A percentile compares a stretch with the other conserved stretches of the same genome.
phyloP scores from a whole-genome alignment of 2,329 filamentous ascomycete genomes.

The Ilyonectria sp. region DNA sequence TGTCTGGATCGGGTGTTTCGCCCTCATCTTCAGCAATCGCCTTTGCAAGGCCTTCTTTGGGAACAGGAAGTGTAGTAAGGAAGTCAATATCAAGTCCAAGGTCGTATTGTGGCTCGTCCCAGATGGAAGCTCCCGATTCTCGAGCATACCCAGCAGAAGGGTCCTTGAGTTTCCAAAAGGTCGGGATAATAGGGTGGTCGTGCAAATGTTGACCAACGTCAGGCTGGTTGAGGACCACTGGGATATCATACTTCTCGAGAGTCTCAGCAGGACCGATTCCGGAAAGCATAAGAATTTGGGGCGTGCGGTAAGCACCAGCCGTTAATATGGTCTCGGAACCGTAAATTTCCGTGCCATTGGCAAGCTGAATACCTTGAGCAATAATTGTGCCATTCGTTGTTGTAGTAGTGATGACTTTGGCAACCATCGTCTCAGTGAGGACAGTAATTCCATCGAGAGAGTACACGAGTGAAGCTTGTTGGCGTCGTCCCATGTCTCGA shows the following conservation, averaged over 20 bases:
- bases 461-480: constrained; percentile 42
- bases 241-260: constrained; percentile 23
- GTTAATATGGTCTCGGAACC: constrained; percentile 54
- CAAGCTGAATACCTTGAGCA: constrained; percentile 18
- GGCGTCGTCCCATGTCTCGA: constrained; percentile 39
- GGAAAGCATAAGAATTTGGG: constrained; percentile 56
- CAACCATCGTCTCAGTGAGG: constrained; percentile 43
- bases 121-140: constrained; percentile 10
- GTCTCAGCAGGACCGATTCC: constrained; percentile 52
- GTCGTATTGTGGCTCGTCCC: constrained; percentile 20
- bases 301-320: constrained; percentile 54
- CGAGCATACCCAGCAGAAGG: constrained; percentile 13
- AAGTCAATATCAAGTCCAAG: constrained; percentile 21
- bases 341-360: constrained; percentile 41
- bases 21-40: constrained; percentile 25
- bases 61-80: constrained; percentile 15
- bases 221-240: constrained; percentile 16
- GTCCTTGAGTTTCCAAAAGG: constrained; percentile 17
- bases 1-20: neutral
- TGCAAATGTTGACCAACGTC: constrained; percentile 17
- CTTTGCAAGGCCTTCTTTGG: constrained; percentile 14
- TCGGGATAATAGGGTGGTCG: constrained; percentile 16
- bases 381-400: constrained; percentile 3
- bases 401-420: constrained; percentile 37
- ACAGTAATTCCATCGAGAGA: constrained; percentile 44